Percentiles rank a stretch among this genome's conserved stretches.
These are phyloP conservation scores for Fusarium xyrophilum DNA, from an alignment of 2,329 filamentous ascomycete genomes.

Conservation along the genomic window DNA sequence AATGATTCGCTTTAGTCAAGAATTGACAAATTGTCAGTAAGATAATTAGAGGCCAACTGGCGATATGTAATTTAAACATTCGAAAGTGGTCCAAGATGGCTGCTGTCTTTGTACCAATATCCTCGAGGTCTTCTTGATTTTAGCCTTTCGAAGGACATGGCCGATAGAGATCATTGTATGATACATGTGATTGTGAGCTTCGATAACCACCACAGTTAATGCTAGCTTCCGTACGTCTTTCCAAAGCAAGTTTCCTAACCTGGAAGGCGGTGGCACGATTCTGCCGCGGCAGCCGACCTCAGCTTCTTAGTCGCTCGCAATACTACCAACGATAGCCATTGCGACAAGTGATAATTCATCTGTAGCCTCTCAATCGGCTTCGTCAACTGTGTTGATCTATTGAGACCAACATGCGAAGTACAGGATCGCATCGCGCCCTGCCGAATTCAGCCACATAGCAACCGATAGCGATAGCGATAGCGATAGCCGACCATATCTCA, in stretches of 20 bases:
- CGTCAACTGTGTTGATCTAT: slow-evolving; percentile 15
- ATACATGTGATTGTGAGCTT: no score
- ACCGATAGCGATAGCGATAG: slow-evolving; percentile 11
- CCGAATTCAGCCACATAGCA: slow-evolving; percentile 31
- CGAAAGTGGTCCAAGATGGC: no score
- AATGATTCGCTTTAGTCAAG: no score
- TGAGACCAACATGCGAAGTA: slow-evolving; percentile 36
- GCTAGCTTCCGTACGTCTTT: background rate
- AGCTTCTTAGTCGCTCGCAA: slow-evolving; percentile 24
- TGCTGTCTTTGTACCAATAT: no score
- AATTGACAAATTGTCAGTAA: no score
- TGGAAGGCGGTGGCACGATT: slow-evolving; percentile 43
- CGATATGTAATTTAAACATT: no score
- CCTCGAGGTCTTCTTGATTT: no score
- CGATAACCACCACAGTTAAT: background rate
- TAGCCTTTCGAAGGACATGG: no score
- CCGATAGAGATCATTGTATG: no score
- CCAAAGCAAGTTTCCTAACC: slow-evolving; percentile 7
- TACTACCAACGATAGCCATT: slow-evolving; percentile 12
- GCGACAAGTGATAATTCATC: slow-evolving; percentile 12
- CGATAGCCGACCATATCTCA: slow-evolving; percentile 33
- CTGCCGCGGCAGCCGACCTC: slow-evolving; percentile 39
- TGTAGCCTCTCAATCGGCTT: slow-evolving; percentile 11
- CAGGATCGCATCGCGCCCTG: slow-evolving; percentile 23
- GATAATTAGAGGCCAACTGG: no score